phyloP scores from a whole-genome alignment of 2,329 filamentous ascomycete genomes.

The Trichoderma polysporum region DNA sequence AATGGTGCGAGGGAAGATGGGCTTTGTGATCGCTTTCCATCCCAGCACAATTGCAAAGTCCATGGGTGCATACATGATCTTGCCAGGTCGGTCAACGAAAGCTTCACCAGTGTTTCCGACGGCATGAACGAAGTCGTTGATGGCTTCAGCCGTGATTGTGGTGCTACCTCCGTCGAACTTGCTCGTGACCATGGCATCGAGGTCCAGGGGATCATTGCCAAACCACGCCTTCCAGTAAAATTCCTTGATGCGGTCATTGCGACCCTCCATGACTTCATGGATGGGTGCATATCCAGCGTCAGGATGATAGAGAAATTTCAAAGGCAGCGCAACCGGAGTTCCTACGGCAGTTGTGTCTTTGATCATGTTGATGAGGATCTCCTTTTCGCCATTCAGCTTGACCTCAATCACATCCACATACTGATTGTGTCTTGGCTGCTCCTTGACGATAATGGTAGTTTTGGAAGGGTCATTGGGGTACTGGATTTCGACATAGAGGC shows the following conservation, averaged over 20 bases:
- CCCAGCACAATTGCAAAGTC: constrained; percentile 98
- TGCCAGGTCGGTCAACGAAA: constrained; percentile 92
- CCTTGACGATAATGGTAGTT: constrained; percentile 82
- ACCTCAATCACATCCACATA: constrained; percentile 87
- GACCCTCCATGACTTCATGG: constrained; percentile 89
- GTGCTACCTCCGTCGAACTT: constrained; percentile 87
- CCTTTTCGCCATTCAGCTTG: constrained; percentile 69
- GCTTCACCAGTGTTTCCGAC: constrained; percentile 97
- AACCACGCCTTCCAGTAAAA: constrained; percentile 99
- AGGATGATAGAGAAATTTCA: constrained; percentile 90
- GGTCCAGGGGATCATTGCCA: constrained; percentile 77
- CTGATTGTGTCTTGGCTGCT: constrained; percentile 82
- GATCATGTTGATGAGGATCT: constrained; percentile 86
- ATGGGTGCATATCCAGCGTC: constrained; percentile 98
- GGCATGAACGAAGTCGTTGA: constrained; percentile 98
- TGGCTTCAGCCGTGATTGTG: constrained; percentile 84
- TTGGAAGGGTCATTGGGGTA: constrained; percentile 79
- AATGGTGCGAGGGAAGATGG: constrained; percentile 95
- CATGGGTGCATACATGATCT: constrained; percentile 94
- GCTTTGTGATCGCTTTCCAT: constrained; percentile 99
- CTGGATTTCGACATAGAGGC: constrained; percentile 84
- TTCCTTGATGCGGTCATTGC: constrained; percentile 98
- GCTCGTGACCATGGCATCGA: constrained; percentile 80
- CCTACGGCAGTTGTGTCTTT: constrained; percentile 88
- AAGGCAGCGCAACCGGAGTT: constrained; percentile 75